These are phyloP conservation scores for Arabidopsis suecica DNA, from an alignment of 345 rosid species.

Conservation along the genomic window DNA sequence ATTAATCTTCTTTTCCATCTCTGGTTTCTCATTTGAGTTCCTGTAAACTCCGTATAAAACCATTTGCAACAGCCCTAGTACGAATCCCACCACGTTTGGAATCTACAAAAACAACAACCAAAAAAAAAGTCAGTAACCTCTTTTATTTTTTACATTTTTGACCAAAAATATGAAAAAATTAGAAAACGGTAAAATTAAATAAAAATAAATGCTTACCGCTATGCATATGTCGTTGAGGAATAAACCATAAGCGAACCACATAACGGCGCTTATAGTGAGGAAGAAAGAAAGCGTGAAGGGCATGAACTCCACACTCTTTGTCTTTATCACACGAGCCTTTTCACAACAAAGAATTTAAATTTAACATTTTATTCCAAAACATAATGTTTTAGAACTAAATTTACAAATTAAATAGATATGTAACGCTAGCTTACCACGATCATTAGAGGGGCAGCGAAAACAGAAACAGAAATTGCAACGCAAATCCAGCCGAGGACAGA, in stretches of 20 bases:
- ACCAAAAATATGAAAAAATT: slow-evolving; percentile 1
- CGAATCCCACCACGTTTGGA: slow-evolving; percentile 77
- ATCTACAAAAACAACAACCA: slow-evolving; percentile 47
- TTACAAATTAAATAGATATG: background rate
- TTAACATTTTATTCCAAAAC: background rate
- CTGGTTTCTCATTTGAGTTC: slow-evolving; percentile 41
- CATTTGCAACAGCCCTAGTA: slow-evolving; percentile 80
- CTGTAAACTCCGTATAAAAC: slow-evolving; percentile 60
- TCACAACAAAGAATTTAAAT: background rate
- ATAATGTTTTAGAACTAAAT: background rate
- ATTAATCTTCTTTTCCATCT: slow-evolving; percentile 38
- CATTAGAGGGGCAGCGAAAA: slow-evolving; percentile 85
- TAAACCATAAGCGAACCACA: slow-evolving; percentile 86
- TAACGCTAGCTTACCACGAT: slow-evolving; percentile 53
- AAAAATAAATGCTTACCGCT: slow-evolving; percentile 58
- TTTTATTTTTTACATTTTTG: background rate
- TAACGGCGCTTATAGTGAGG: slow-evolving; percentile 77
- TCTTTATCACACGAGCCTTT: slow-evolving; percentile 73
- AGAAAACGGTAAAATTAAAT: background rate
- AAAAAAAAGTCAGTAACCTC: background rate
- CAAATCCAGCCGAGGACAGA: slow-evolving; percentile 88
- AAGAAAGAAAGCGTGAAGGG: slow-evolving; percentile 80
- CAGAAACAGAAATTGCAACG: slow-evolving; percentile 65
- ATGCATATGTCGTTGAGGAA: slow-evolving; percentile 64
- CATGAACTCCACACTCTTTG: slow-evolving; percentile 94